Evolutionary conservation across 2,329 filamentous ascomycete genomes (phyloP).

Genomic region (Penicillium digitatum): DNA sequence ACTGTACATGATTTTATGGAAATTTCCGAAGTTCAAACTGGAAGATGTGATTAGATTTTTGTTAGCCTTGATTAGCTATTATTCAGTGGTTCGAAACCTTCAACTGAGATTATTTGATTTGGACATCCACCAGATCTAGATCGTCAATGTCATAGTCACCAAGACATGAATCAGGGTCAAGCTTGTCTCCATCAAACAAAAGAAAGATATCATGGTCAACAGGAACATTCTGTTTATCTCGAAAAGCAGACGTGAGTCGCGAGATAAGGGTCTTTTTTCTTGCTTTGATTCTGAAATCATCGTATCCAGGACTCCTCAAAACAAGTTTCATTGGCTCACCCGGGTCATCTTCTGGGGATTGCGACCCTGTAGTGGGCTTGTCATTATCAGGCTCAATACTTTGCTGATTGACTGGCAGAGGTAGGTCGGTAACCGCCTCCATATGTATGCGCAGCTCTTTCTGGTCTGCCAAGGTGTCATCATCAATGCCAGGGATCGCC

Average conservation of each 20-base stretch:
- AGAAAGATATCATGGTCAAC: conserved; percentile 56
- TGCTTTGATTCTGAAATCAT: conserved; percentile 50
- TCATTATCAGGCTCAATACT: not conserved
- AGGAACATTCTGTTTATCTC: conserved; percentile 51
- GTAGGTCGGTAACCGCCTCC: conserved; percentile 69
- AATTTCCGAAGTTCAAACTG: not conserved
- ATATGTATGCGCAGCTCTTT: conserved; percentile 62
- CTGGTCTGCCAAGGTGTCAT: conserved; percentile 46
- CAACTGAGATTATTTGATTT: conserved; percentile 49
- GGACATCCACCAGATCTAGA: conserved; percentile 70
- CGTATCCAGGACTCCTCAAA: conserved; percentile 50
- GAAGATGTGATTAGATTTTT: not conserved
- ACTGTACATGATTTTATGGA: not conserved
- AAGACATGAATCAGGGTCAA: conserved; percentile 60
- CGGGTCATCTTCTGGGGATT: conserved; percentile 17
- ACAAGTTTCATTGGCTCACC: conserved; percentile 44
- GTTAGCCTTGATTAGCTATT: not conserved
- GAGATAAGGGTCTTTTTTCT: conserved; percentile 53
- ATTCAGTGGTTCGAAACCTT: not conserved
- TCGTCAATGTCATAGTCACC: conserved; percentile 69
- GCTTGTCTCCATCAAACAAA: conserved; percentile 69
- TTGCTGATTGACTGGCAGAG: conserved; percentile 44
- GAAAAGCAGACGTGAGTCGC: conserved; percentile 61
- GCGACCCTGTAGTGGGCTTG: not conserved
- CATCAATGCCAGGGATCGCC: conserved; percentile 30